Evolutionary conservation across 441 rosid genomes (phyloP).

Genomic region (Syzygium syzygioides): DNA sequence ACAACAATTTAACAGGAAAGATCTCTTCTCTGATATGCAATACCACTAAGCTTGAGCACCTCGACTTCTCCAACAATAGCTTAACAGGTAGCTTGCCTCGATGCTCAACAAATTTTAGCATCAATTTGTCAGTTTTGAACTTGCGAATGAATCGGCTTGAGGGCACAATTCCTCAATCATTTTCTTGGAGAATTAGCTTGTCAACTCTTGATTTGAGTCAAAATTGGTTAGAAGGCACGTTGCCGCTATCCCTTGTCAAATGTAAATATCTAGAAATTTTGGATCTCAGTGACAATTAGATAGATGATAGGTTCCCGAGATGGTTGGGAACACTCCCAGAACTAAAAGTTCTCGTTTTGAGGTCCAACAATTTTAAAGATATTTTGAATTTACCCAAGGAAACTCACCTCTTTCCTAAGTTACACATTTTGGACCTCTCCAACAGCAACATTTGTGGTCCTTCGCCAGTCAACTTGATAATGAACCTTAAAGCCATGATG

Average conservation of each 20-base stretch:
- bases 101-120: background rate
- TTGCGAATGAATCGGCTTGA: background rate
- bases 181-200: background rate
- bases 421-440: background rate
- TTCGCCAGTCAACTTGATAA: background rate
- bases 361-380: background rate
- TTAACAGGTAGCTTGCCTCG: background rate
- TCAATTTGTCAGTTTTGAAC: rapidly evolving
- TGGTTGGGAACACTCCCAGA: background rate
- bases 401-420: background rate
- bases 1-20: background rate
- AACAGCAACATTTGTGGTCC: background rate
- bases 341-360: background rate
- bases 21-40: background rate
- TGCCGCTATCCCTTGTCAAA: background rate
- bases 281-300: background rate
- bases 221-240: background rate
- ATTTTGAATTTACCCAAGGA: background rate
- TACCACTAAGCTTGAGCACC: background rate
- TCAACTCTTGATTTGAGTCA: background rate
- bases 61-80: background rate
- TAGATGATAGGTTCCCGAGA: background rate
- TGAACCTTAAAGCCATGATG: background rate
- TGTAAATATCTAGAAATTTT: background rate
- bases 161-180: background rate